These are phyloP conservation scores for Ramaria sp. DNA, from an alignment of 768 basidiomycete species.

Conservation along the genomic window DNA sequence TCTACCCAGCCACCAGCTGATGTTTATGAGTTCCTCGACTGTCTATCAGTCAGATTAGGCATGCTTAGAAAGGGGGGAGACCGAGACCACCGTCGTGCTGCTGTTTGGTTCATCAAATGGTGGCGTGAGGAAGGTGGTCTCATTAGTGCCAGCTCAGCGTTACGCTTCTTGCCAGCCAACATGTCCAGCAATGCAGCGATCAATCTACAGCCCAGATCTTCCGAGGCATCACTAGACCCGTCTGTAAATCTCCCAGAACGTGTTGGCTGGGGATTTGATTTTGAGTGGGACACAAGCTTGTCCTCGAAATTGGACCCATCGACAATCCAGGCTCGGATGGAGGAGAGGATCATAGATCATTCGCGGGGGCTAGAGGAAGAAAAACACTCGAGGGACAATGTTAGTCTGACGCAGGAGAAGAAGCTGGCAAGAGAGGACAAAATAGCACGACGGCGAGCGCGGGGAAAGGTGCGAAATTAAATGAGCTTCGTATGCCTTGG, in stretches of 20 bases:
- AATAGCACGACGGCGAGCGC: constrained; percentile 14
- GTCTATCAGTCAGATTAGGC: constrained; percentile 66
- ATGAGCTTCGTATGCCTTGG: no score
- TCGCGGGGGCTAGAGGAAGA: constrained; percentile 33
- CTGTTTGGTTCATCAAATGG: constrained; percentile 74
- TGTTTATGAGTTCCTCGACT: constrained; percentile 52
- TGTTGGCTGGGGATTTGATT: constrained; percentile 82
- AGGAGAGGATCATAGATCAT: constrained; percentile 51
- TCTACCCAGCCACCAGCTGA: constrained; percentile 48
- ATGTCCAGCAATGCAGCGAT: constrained; percentile 7
- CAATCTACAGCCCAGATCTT: background rate
- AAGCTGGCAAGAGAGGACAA: constrained; percentile 40
- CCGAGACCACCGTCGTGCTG: constrained; percentile 60
- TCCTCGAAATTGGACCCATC: constrained; percentile 14
- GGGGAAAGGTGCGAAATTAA: background rate
- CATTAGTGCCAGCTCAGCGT: constrained; percentile 35
- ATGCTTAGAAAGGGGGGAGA: constrained; percentile 73
- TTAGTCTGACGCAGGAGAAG: constrained; percentile 65
- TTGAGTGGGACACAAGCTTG: constrained; percentile 46
- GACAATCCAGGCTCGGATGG: constrained; percentile 57
- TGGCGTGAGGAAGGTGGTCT: constrained; percentile 74
- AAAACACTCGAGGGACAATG: constrained; percentile 40
- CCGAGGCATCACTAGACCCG: background rate
- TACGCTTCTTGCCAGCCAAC: constrained; percentile 13
- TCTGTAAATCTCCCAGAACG: constrained; percentile 9